Evolutionary conservation across 2,329 filamentous ascomycete species (phyloP).

Genomic region (Fusarium metavorans): DNA sequence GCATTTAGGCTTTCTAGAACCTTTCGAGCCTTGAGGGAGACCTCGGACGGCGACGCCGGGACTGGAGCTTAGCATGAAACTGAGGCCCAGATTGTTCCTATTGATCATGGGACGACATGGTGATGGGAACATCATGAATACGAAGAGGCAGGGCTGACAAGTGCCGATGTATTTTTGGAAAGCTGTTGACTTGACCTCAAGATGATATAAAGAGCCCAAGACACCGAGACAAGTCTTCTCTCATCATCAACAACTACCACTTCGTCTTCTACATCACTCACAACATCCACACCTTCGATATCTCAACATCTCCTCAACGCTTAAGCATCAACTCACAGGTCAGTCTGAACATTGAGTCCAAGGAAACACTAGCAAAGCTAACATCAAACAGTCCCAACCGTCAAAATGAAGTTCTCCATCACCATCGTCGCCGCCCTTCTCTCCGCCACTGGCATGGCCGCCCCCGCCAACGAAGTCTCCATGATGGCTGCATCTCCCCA

Average conservation of each 20-base stretch:
- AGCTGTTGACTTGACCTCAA: not conserved
- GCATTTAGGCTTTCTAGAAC: not conserved
- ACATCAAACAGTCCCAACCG: conserved; percentile 11
- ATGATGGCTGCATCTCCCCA: conserved; percentile 55
- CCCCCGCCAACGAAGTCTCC: conserved; percentile 47
- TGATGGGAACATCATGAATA: not conserved
- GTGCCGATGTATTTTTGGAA: not conserved
- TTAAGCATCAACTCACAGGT: not conserved
- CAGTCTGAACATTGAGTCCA: not conserved
- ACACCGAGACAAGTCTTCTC: not conserved
- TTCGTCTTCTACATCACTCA: not conserved
- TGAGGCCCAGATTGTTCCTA: not conserved
- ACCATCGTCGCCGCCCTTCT: conserved; percentile 50
- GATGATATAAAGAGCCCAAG: not conserved
- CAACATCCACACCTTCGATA: not conserved
- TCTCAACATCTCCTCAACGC: not conserved
- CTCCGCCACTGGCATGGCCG: conserved; percentile 46
- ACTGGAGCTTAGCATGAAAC: not conserved
- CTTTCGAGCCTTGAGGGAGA: not conserved
- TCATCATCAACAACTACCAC: not conserved
- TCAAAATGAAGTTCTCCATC: conserved; percentile 58
- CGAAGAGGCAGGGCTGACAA: not conserved
- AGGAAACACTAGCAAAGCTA: not conserved
- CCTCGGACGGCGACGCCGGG: not conserved
- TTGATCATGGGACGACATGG: not conserved